Evolutionary conservation across 2,329 filamentous ascomycete species (phyloP).

Genomic region (Paracorniculantispora psalliotae): DNA sequence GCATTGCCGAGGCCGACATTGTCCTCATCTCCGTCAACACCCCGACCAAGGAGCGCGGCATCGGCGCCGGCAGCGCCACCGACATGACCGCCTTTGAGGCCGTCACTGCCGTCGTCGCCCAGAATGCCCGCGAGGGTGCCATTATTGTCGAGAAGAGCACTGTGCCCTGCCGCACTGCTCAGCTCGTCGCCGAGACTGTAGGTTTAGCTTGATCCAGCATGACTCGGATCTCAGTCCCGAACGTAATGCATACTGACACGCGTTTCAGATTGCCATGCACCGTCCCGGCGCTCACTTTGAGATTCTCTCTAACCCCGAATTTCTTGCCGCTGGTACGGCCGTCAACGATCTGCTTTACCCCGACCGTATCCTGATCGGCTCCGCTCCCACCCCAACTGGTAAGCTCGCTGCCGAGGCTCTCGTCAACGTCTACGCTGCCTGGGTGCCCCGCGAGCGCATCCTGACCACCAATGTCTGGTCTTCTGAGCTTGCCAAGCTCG

Average conservation of each 20-base stretch:
- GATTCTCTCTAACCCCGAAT: conserved; percentile 77
- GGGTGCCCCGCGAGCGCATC: conserved; percentile 64
- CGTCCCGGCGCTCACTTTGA: conserved; percentile 64
- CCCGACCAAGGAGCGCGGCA: conserved; percentile 66
- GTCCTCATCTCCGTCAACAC: conserved; percentile 76
- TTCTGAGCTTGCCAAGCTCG: conserved; percentile 73
- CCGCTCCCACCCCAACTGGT: conserved; percentile 54
- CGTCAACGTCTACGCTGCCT: conserved; percentile 61
- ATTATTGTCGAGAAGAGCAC: conserved; percentile 82
- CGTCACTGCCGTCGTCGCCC: conserved; percentile 62
- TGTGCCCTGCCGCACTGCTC: conserved; percentile 69
- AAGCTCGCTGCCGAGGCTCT: conserved; percentile 58
- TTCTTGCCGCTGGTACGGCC: conserved; percentile 72
- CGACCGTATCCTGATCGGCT: conserved; percentile 72
- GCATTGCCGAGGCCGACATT: conserved; percentile 64
- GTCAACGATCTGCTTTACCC: conserved; percentile 65
- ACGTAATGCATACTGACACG: background rate
- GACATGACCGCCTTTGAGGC: conserved; percentile 70
- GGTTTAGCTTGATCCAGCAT: conserved; percentile 20
- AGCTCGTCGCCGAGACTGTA: conserved; percentile 64
- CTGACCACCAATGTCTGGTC: conserved; percentile 71
- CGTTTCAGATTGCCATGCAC: conserved; percentile 47
- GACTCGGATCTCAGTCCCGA: background rate
- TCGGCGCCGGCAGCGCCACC: conserved; percentile 65
- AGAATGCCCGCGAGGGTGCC: conserved; percentile 58